These are phyloP conservation scores for Blastobotrys attinorum DNA, from an alignment of 805 yeast species.

Conservation along the genomic window DNA sequence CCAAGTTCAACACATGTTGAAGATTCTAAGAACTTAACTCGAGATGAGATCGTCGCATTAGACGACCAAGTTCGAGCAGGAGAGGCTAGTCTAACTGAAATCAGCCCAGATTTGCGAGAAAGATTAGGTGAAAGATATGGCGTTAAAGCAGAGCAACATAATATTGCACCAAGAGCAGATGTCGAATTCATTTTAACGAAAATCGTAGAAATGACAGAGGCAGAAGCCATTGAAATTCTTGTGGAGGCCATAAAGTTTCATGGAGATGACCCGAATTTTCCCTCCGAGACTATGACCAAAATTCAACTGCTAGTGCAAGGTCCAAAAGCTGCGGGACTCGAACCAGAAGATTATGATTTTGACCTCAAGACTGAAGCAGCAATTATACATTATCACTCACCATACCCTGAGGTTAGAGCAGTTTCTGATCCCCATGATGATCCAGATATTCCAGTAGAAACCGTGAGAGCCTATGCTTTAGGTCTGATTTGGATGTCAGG, in stretches of 20 bases:
- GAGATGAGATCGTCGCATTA: background rate
- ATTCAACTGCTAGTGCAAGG: constrained; percentile 25
- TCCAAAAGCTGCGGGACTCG: constrained; percentile 6
- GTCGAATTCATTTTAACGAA: constrained; percentile 15
- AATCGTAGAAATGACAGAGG: constrained; percentile 23
- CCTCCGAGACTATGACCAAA: constrained; percentile 25
- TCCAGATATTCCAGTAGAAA: constrained; percentile 38
- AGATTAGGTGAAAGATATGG: background rate
- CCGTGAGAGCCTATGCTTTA: constrained; percentile 44
- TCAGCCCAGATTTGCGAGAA: constrained; percentile 1
- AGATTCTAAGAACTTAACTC: too few species aligned
- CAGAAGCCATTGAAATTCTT: constrained; percentile 37
- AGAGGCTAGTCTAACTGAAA: background rate
- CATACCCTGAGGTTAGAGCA: constrained; percentile 52
- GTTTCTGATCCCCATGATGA: constrained; percentile 41
- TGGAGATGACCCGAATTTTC: constrained; percentile 42
- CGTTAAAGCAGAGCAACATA: background rate
- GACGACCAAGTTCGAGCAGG: background rate
- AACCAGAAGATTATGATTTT: constrained; percentile 16
- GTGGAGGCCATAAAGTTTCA: constrained; percentile 36
- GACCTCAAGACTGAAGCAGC: constrained; percentile 32
- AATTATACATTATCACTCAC: constrained; percentile 34
- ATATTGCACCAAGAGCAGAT: constrained; percentile 11
- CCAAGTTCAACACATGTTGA: too few species aligned
- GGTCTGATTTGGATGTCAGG: constrained; percentile 45